phyloP scores from a whole-genome alignment of 768 basidiomycete genomes.

The Calocybe cyanea region DNA sequence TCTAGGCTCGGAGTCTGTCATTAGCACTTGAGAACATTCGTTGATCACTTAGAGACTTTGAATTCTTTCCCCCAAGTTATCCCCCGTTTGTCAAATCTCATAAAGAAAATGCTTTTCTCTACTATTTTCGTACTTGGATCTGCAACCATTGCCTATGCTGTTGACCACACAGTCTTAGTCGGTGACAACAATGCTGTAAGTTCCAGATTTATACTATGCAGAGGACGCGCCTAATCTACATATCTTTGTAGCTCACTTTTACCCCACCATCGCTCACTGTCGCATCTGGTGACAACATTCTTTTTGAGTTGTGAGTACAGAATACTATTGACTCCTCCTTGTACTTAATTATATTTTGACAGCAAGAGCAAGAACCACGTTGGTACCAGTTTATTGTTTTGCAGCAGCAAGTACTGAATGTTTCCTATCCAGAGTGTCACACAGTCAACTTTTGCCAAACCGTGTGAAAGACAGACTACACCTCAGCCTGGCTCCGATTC shows the following conservation, averaged over 20 bases:
- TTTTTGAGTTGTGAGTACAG: slow-evolving; percentile 48
- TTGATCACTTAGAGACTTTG: slow-evolving; percentile 13
- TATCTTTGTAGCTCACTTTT: slow-evolving; percentile 30
- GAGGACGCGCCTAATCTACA: neutral
- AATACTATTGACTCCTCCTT: neutral
- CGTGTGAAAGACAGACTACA: slow-evolving; percentile 39
- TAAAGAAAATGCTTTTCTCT: slow-evolving; percentile 55
- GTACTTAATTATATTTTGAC: neutral
- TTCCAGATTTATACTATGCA: neutral
- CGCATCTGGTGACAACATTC: slow-evolving; percentile 41
- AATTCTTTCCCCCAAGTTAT: slow-evolving; percentile 11
- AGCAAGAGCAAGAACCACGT: slow-evolving; percentile 44
- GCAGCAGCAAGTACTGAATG: neutral
- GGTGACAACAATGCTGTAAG: slow-evolving; percentile 35
- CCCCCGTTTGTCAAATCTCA: slow-evolving; percentile 22
- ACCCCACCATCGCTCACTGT: slow-evolving; percentile 37
- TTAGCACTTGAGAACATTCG: slow-evolving; percentile 9
- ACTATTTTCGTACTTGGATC: slow-evolving; percentile 37
- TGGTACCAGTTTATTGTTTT: neutral
- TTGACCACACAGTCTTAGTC: slow-evolving; percentile 34
- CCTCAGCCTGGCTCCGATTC: slow-evolving; percentile 43
- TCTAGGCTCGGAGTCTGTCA: slow-evolving; percentile 33
- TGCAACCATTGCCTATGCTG: slow-evolving; percentile 35
- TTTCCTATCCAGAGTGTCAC: slow-evolving; percentile 43
- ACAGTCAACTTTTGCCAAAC: slow-evolving; percentile 54